phyloP scores from a whole-genome alignment of 768 basidiomycete species.

The Gymnopilus junonius region DNA sequence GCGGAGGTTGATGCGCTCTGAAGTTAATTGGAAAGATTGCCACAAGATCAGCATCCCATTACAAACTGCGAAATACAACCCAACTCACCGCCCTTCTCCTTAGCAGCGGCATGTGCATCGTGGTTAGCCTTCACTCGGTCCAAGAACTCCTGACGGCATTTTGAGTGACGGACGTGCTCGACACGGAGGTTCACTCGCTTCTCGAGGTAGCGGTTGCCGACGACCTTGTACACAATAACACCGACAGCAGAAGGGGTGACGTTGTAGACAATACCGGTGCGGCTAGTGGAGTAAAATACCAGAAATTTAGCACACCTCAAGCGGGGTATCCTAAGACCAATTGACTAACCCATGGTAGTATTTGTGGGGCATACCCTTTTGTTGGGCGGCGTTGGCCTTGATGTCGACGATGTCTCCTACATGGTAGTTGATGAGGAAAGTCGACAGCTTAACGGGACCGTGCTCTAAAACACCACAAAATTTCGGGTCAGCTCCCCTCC shows the following conservation, averaged over 20 bases:
- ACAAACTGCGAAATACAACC: neutral
- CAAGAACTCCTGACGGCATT: conserved; percentile 97
- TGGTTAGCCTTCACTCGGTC: conserved; percentile 95
- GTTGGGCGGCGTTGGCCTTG: conserved; percentile 98
- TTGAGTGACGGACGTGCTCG: conserved; percentile 96
- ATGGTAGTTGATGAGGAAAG: conserved; percentile 90
- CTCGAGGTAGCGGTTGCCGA: conserved; percentile 98
- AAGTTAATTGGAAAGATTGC: too few species aligned
- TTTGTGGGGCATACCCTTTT: conserved; percentile 99
- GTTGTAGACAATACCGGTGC: conserved; percentile 98
- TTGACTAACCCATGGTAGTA: conserved; percentile 90
- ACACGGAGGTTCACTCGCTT: conserved; percentile 98
- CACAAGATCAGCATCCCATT: conserved; percentile 1
- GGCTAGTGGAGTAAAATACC: conserved; percentile 51
- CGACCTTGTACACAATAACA: conserved; percentile 97
- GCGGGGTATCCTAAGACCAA: neutral
- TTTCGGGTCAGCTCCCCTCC: conserved; percentile 13
- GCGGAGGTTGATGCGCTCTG: conserved; percentile 85
- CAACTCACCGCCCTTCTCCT: conserved; percentile 87
- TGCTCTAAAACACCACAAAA: conserved; percentile 69
- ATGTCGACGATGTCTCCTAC: conserved; percentile 99
- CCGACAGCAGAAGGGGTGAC: conserved; percentile 94
- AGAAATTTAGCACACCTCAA: neutral
- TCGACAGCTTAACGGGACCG: conserved; percentile 89
- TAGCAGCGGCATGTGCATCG: conserved; percentile 79